Conservation (phyloP, 441 rosid species). For the Raphanus hybrid region DNA sequence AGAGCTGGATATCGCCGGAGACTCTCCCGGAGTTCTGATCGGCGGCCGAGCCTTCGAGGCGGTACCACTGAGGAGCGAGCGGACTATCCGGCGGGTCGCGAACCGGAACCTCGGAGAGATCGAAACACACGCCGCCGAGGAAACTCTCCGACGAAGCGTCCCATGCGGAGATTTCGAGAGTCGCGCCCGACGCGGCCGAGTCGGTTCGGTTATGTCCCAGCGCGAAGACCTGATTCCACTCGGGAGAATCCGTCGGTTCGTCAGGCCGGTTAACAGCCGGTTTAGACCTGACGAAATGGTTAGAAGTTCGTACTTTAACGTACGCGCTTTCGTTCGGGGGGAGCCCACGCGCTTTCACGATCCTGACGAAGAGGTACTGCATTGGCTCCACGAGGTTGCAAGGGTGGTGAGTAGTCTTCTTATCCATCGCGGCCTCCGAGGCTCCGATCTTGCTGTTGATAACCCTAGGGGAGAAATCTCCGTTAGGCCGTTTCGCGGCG, state of each 20-base stretch:
- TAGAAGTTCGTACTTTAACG: conserved; percentile 65
- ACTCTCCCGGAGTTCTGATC: conserved; percentile 53
- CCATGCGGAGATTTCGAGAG: conserved; percentile 90
- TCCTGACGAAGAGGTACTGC: conserved; percentile 75
- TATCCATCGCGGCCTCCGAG: conserved; percentile 35
- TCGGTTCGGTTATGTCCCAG: conserved; percentile 59
- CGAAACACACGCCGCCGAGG: conserved; percentile 87
- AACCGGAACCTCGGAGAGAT: conserved; percentile 82
- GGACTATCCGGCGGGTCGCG: conserved; percentile 91
- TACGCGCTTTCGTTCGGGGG: conserved; percentile 62
- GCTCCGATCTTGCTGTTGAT: conserved; percentile 46
- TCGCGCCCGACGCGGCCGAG: conserved; percentile 50
- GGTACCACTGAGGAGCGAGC: conserved; percentile 92
- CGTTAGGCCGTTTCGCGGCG: conserved; percentile 51
- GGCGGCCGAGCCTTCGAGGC: conserved; percentile 59
- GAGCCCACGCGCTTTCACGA: conserved; percentile 78
- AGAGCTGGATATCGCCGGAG: conserved; percentile 86
- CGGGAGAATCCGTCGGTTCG: conserved; percentile 64
- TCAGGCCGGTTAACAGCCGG: conserved; percentile 61
- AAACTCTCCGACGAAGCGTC: conserved; percentile 68
- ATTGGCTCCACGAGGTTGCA: conserved; percentile 86
- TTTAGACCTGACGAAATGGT: conserved; percentile 53
- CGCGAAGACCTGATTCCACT: conserved; percentile 85
- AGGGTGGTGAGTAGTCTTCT: conserved; percentile 54
- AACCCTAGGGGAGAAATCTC: conserved; percentile 76